phyloP scores from a whole-genome alignment of 768 basidiomycete species.

The Daedaleopsis nitida region DNA sequence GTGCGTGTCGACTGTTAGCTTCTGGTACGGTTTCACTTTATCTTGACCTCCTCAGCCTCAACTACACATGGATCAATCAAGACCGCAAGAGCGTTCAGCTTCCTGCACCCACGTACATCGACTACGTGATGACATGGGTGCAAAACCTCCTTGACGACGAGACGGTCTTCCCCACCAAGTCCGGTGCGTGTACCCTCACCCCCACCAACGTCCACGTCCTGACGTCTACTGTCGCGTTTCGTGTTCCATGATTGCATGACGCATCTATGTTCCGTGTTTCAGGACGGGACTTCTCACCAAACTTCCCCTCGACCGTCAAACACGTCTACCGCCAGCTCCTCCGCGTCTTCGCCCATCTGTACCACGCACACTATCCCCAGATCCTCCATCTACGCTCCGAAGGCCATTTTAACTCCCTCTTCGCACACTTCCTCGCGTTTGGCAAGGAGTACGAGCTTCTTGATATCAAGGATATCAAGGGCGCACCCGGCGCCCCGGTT shows the following conservation, averaged over 20 bases:
- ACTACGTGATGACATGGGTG: constrained; percentile 97
- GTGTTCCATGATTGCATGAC: constrained; percentile 46
- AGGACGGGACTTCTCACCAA: constrained; percentile 87
- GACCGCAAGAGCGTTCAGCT: constrained; percentile 85
- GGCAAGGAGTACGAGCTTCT: constrained; percentile 91
- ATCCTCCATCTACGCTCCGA: constrained; percentile 93
- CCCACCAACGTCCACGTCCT: not conserved
- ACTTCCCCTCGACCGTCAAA: constrained; percentile 87
- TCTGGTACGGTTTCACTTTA: not conserved
- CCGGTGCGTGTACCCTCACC: constrained; percentile 54
- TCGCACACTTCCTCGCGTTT: constrained; percentile 97
- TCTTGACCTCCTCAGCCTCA: constrained; percentile 54
- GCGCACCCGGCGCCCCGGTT: constrained; percentile 57
- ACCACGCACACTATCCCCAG: constrained; percentile 90
- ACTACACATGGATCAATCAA: constrained; percentile 94
- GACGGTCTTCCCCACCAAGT: constrained; percentile 91
- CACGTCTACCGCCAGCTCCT: constrained; percentile 97
- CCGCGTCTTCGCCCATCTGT: constrained; percentile 96
- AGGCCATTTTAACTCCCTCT: constrained; percentile 95
- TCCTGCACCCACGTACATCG: constrained; percentile 94
- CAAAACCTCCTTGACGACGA: constrained; percentile 96
- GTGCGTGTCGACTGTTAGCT: constrained; percentile 48
- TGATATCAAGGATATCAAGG: constrained; percentile 86
- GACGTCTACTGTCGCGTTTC: not conserved
- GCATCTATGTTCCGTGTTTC: constrained; percentile 6